Base-by-base conservation (phyloP, 2,329 filamentous ascomycete species). In the Nigrograna mackinnonii region DNA sequence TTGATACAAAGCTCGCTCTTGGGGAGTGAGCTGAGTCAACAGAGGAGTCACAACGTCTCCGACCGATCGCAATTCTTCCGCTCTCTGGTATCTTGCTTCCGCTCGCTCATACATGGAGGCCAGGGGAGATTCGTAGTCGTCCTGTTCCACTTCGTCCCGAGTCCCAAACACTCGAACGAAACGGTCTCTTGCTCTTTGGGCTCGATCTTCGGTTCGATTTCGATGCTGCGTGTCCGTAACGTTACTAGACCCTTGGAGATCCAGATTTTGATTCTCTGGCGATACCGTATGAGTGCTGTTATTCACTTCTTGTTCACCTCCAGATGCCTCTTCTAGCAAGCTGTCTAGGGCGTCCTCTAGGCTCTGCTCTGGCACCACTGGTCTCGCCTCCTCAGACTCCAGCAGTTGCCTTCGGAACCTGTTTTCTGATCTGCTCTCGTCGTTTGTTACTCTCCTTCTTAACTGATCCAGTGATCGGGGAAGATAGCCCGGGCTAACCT, bases 71-170 rank as follows among this genome's bases (percentile, higher is more conserved):
- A 54, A 47, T 28, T 59, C 62, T 45, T 76, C 73, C 1, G 72
- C 72, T 37, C 62, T 66, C 22, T 65, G 62, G 49, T 75, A 75
- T 5, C 73, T 62, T 14, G 69, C 68, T 43, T 60, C 65, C 2
- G 74, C 74, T 36, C 74, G 54, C 14, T 59, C 68, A 53, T 74
- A 78, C 71, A 78, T 72, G 45, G 66, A 64, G 14, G 71, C 67
- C 11, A 78, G 70, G 0, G 75, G 75, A n/a, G 70, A 74, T 41
- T 73, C 68, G 48, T 77, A 77, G 22, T 73, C 68, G 3, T 75
- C 72, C 3, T 65, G 67, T n/a, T 71, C 58, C 38, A 77, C 62
- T 9, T 77, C 73, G 46, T 77, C 74, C 9, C 73, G 57, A 0
- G 69, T 70, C 12, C 75, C 75, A 44, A 76, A 77, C 0, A 76